A percentile compares a stretch with the other conserved stretches of the same genome.
These are phyloP conservation scores for Podaxis carcinomalis DNA, from an alignment of 768 basidiomycete genomes.

Conservation along the genomic window DNA sequence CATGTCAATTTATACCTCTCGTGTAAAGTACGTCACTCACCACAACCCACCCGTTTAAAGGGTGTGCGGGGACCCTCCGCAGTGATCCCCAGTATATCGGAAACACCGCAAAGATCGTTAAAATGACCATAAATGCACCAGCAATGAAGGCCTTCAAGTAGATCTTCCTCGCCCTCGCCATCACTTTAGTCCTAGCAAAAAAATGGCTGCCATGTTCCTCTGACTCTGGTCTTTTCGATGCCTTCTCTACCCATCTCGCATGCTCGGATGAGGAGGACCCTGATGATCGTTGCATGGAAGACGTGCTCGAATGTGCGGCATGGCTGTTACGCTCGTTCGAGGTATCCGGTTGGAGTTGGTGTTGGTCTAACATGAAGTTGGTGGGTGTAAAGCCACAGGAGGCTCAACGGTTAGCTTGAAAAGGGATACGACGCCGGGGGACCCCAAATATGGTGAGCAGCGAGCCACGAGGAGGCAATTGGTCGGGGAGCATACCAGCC, in stretches of 20 bases:
- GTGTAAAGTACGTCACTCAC: constrained; percentile 29
- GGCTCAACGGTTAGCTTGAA: too few species aligned
- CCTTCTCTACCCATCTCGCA: background rate
- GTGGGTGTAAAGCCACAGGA: too few species aligned
- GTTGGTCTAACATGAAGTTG: background rate
- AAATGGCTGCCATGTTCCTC: constrained; percentile 2
- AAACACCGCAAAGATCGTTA: constrained; percentile 35
- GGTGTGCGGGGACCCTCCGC: constrained; percentile 38
- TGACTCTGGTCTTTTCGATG: background rate
- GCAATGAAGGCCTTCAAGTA: constrained; percentile 44
- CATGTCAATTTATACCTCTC: background rate
- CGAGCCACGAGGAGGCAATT: background rate
- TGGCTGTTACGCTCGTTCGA: background rate
- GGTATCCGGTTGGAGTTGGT: background rate
- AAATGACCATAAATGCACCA: constrained; percentile 41
- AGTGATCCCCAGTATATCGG: constrained; percentile 53
- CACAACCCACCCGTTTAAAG: constrained; percentile 53
- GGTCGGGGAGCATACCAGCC: background rate
- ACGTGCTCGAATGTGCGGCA: background rate
- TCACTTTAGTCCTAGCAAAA: constrained; percentile 11
- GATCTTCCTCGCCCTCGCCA: constrained; percentile 24
- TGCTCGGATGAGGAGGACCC: background rate
- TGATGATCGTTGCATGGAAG: background rate
- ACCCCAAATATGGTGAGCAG: background rate
- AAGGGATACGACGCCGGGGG: background rate